Evolutionary conservation across 2,329 filamentous ascomycete genomes (phyloP).

Genomic region (Ascochyta koolunga): DNA sequence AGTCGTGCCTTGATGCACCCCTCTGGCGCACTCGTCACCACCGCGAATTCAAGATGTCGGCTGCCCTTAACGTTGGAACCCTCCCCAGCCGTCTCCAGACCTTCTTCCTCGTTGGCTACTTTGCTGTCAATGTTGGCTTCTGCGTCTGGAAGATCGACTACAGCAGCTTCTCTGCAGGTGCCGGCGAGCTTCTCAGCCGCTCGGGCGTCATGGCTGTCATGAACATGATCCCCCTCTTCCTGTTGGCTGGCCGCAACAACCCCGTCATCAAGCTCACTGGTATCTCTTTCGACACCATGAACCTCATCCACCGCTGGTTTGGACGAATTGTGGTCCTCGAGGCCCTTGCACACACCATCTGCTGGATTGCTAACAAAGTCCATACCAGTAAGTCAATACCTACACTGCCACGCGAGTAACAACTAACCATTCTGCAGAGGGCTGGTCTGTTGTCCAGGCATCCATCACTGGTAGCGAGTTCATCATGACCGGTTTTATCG

Average conservation of each 20-base stretch:
- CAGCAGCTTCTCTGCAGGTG: slow-evolving; percentile 75
- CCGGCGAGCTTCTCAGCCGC: slow-evolving; percentile 67
- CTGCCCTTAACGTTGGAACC: slow-evolving; percentile 57
- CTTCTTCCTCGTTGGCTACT: slow-evolving; percentile 55
- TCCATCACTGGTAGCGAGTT: slow-evolving; percentile 53
- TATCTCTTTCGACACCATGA: slow-evolving; percentile 83
- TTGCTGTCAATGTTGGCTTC: slow-evolving; percentile 56
- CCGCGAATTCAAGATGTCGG: slow-evolving; percentile 58
- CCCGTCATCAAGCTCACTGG: slow-evolving; percentile 73
- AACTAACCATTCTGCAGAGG: slow-evolving; percentile 43
- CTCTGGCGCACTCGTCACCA: slow-evolving; percentile 57
- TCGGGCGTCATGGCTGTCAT: slow-evolving; percentile 72
- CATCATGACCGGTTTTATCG: slow-evolving; percentile 68
- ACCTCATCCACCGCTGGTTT: slow-evolving; percentile 80
- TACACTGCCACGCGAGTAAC: neutral
- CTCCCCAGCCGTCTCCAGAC: slow-evolving; percentile 57
- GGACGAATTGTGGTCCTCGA: slow-evolving; percentile 77
- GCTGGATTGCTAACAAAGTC: slow-evolving; percentile 60
- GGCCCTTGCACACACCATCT: slow-evolving; percentile 67
- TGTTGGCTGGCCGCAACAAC: slow-evolving; percentile 79
- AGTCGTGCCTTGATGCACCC: slow-evolving; percentile 54
- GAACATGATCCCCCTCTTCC: slow-evolving; percentile 80
- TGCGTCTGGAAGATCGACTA: slow-evolving; percentile 62
- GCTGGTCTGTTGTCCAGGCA: slow-evolving; percentile 56
- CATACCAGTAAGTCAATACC: slow-evolving; percentile 37